Conservation (phyloP, 2,329 filamentous ascomycete species). For the Sporothrix euskadiensis region DNA sequence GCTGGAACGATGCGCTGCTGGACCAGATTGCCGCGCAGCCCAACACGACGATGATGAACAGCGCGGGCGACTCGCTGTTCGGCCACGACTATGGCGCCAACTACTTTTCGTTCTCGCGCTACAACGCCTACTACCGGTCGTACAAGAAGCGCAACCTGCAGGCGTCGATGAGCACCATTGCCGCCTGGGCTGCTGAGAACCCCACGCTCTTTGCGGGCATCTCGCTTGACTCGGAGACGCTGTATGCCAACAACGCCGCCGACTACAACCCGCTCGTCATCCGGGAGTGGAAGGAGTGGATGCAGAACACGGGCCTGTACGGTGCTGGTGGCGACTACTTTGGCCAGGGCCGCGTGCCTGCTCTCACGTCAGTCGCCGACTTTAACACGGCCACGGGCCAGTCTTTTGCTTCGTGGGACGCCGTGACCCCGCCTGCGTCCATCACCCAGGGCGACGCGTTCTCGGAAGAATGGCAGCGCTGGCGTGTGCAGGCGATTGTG, state of each 20-base stretch:
- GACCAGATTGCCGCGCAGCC: conserved; percentile 14
- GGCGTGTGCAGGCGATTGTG: conserved; percentile 12
- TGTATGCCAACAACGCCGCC: conserved; percentile 16
- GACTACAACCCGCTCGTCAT: conserved; percentile 15
- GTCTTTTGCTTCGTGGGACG: conserved; percentile 10
- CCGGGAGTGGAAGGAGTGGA: conserved; percentile 20
- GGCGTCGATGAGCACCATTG: neutral
- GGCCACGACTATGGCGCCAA: conserved; percentile 3
- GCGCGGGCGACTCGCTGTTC: conserved; percentile 10
- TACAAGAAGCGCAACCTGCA: conserved; percentile 15
- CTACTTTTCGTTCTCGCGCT: conserved; percentile 7
- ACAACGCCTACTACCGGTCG: neutral
- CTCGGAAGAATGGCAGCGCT: conserved; percentile 7
- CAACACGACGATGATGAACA: conserved; percentile 2
- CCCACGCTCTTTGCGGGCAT: conserved; percentile 8
- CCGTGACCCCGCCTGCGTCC: neutral
- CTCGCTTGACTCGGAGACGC: conserved; percentile 8
- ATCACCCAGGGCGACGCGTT: neutral
- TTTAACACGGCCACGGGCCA: conserved; percentile 14
- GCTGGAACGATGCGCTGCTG: conserved; percentile 19
- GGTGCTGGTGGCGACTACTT: conserved; percentile 3
- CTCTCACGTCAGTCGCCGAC: neutral
- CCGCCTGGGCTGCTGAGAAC: neutral
- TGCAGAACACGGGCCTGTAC: conserved; percentile 15
- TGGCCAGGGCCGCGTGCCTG: conserved; percentile 12